phyloP scores from a whole-genome alignment of 2,329 filamentous ascomycete genomes.

The Penicillium sp. region DNA sequence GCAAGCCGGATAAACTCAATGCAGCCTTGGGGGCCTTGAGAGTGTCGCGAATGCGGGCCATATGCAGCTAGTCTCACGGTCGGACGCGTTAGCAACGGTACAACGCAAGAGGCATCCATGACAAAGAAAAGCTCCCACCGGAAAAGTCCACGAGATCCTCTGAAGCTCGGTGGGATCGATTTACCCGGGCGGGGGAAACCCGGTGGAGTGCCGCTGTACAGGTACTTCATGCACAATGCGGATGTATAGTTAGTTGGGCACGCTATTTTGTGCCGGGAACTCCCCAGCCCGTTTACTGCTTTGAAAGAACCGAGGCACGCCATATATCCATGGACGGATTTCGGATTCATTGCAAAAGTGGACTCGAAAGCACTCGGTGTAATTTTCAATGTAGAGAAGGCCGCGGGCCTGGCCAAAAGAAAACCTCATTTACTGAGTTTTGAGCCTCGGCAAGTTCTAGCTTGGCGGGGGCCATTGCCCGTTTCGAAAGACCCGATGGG shows the following conservation, averaged over 20 bases:
- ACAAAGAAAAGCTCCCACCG: too few species aligned
- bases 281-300: neutral
- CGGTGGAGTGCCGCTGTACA: neutral
- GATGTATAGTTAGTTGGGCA: neutral
- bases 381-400: neutral
- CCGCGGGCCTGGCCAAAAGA: neutral
- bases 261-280: neutral
- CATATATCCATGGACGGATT: too few species aligned
- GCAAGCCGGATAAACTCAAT: too few species aligned
- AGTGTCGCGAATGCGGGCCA: neutral
- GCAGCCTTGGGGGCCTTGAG: neutral
- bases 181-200: too few species aligned
- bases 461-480: neutral
- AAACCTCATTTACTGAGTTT: neutral
- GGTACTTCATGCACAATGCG: neutral
- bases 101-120: too few species aligned
- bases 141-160: too few species aligned
- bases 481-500: neutral
- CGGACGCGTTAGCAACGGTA: too few species aligned
- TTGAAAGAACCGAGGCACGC: too few species aligned
- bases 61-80: too few species aligned
- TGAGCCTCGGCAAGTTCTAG: slow-evolving; percentile 10
- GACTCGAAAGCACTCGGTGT: neutral
- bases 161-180: too few species aligned
- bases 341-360: neutral